These are phyloP conservation scores for Barnettozyma salicaria DNA, from an alignment of 805 yeast species.

Conservation along the genomic window DNA sequence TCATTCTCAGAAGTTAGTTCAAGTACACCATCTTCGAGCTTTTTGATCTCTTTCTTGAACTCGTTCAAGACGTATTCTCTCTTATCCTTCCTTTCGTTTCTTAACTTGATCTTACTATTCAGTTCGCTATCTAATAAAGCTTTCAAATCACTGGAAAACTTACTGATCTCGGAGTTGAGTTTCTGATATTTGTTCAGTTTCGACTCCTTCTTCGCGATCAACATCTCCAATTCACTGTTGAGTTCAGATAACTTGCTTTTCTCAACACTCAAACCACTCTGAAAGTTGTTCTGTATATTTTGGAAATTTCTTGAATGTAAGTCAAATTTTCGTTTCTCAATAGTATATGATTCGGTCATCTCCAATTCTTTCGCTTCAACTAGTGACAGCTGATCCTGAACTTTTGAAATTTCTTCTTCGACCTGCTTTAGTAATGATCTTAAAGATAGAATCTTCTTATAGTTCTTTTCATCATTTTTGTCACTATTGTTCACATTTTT, in stretches of 20 bases:
- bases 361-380: slow-evolving; percentile 29
- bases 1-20: slow-evolving; percentile 20
- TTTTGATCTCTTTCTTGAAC: slow-evolving; percentile 23
- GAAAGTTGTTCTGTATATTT: slow-evolving; percentile 27
- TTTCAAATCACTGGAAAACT: slow-evolving; percentile 14
- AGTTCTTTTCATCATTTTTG: slow-evolving; percentile 49
- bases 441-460: slow-evolving; percentile 19
- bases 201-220: slow-evolving; percentile 31
- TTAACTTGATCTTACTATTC: slow-evolving; percentile 12
- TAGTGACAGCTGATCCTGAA: slow-evolving; percentile 13
- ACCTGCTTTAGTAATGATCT: slow-evolving; percentile 22
- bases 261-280: slow-evolving; percentile 22
- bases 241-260: slow-evolving; percentile 22
- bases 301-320: slow-evolving; percentile 29
- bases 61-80: slow-evolving; percentile 21
- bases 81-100: slow-evolving; percentile 20
- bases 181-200: slow-evolving; percentile 28
- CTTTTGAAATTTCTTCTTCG: slow-evolving; percentile 22
- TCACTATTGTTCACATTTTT: slow-evolving; percentile 42
- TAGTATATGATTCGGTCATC: slow-evolving; percentile 32
- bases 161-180: slow-evolving; percentile 18
- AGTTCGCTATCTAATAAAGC: slow-evolving; percentile 14
- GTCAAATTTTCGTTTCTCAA: slow-evolving; percentile 35
- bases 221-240: slow-evolving; percentile 26
- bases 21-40: slow-evolving; percentile 16